Evolutionary conservation across 1,139 yeast genomes (phyloP).

Genomic region (Saccharomyces hybrid): DNA sequence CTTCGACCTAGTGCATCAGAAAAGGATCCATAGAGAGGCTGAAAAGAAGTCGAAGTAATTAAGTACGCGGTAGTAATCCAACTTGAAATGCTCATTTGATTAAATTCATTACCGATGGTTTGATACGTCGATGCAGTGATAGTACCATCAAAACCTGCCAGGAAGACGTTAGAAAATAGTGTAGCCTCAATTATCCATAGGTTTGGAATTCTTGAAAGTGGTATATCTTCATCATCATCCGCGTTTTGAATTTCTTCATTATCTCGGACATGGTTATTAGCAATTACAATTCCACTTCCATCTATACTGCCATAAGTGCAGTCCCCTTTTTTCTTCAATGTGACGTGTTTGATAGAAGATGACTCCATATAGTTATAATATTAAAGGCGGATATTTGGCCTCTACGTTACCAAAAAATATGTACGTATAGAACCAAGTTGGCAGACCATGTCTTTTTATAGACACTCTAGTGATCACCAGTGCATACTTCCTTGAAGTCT

Average conservation of each 20-base stretch:
- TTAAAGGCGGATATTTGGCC: no score
- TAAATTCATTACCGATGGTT: constrained; percentile 49
- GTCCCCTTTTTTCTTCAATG: neutral
- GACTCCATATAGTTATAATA: neutral
- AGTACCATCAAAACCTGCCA: constrained; percentile 51
- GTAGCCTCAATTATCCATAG: constrained; percentile 14
- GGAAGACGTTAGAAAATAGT: constrained; percentile 32
- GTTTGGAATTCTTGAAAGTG: constrained; percentile 9
- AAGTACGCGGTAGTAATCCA: constrained; percentile 57
- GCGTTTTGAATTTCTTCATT: neutral
- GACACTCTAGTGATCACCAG: no score
- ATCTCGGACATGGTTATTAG: neutral
- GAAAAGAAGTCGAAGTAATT: constrained; percentile 50
- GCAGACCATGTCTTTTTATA: no score
- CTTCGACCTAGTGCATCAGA: constrained; percentile 79
- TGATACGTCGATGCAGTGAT: constrained; percentile 49
- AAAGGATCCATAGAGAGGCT: constrained; percentile 71
- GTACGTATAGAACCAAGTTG: no score
- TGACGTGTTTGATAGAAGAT: neutral
- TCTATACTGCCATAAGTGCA: neutral
- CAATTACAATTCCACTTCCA: no score
- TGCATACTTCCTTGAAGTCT: no score
- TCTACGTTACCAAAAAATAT: no score
- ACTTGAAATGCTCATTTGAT: constrained; percentile 43
- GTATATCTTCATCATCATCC: constrained; percentile 2